Evolutionary conservation across 2,329 filamentous ascomycete species (phyloP).

Genomic region (Aureobasidium leucospermi): DNA sequence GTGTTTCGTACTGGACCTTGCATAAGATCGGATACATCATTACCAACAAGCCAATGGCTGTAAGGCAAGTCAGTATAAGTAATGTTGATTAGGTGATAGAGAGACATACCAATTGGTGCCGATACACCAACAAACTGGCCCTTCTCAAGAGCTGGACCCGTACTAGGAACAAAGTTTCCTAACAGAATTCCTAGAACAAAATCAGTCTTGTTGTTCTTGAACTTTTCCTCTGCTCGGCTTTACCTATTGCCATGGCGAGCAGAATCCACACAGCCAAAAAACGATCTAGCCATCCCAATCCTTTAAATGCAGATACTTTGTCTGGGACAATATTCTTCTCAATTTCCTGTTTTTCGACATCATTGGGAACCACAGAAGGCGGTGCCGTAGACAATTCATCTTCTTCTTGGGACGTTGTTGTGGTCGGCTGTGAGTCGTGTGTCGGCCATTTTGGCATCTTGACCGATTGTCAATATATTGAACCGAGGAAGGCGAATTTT

Average conservation of each 20-base stretch:
- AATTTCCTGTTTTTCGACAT: slow-evolving; percentile 3
- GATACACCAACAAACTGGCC: slow-evolving; percentile 67
- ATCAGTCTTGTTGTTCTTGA: neutral
- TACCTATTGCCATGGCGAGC: slow-evolving; percentile 60
- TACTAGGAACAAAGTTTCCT: slow-evolving; percentile 63
- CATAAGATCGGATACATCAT: slow-evolving; percentile 96
- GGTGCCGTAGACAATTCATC: neutral
- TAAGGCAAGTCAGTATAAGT: neutral
- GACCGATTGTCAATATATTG: neutral
- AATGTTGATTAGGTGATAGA: neutral
- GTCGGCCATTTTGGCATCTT: neutral
- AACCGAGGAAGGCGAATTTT: no score
- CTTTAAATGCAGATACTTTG: slow-evolving; percentile 28
- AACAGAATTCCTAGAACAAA: slow-evolving; percentile 54
- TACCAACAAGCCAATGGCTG: slow-evolving; percentile 67
- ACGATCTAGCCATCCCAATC: slow-evolving; percentile 37
- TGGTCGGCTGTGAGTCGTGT: neutral
- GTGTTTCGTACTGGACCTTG: slow-evolving; percentile 71
- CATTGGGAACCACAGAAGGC: neutral
- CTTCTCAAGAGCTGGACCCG: slow-evolving; percentile 56
- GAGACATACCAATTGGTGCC: slow-evolving; percentile 53
- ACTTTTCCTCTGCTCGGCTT: neutral
- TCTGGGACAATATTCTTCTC: slow-evolving; percentile 10
- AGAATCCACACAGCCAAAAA: slow-evolving; percentile 58
- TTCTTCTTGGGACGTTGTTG: neutral